Conservation (phyloP, 1,284 basidiomycete species). For the Irpex sp. region DNA sequence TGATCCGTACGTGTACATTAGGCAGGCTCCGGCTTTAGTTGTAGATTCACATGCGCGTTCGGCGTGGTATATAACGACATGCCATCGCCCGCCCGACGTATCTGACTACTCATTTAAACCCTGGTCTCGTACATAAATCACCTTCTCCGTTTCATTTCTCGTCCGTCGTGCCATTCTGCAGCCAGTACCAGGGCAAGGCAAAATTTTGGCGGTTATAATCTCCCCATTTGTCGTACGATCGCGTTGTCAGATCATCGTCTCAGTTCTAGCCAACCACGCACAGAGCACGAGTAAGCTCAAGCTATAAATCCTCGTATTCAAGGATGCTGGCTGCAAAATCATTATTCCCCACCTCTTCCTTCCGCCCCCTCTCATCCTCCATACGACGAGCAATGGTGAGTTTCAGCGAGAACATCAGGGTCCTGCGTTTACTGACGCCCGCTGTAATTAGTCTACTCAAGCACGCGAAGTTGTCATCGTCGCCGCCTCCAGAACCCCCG, state of each 20-base stretch:
- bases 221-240: slow-evolving; percentile 12
- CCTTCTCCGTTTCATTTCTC: neutral
- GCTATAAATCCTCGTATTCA: slow-evolving; percentile 9
- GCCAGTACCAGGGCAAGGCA: neutral
- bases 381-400: slow-evolving; percentile 33
- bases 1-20: neutral
- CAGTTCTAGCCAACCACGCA: slow-evolving; percentile 9
- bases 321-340: slow-evolving; percentile 35
- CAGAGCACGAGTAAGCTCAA: slow-evolving; percentile 20
- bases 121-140: neutral
- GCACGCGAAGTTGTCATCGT: slow-evolving; percentile 90
- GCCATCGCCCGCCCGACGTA: neutral
- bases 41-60: slow-evolving; percentile 1
- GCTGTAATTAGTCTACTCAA: slow-evolving; percentile 11
- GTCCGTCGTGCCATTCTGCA: slow-evolving; percentile 8
- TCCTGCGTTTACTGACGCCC: neutral
- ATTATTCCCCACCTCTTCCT: slow-evolving; percentile 33
- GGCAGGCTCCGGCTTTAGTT: neutral
- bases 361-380: slow-evolving; percentile 31
- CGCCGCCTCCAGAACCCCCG: slow-evolving; percentile 91
- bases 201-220: neutral
- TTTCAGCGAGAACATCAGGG: neutral
- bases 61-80: neutral
- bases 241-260: neutral
- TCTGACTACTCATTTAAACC: neutral